Conservation (phyloP, 2,329 filamentous ascomycete genomes). For the Fusarium bulbicola region DNA sequence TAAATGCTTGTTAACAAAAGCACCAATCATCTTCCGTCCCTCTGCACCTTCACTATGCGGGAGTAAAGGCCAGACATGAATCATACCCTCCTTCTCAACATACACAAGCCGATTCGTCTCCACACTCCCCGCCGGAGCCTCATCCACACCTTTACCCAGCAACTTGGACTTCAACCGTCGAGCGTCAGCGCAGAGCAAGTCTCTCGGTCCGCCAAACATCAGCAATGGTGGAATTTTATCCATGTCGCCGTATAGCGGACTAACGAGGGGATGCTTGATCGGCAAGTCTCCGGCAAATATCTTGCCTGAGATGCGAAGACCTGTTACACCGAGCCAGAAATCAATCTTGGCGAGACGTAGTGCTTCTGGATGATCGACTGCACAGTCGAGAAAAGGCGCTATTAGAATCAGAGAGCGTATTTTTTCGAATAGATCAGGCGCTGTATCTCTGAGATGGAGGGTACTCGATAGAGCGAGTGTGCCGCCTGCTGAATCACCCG, state of each 20-base stretch:
- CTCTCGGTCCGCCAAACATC: neutral
- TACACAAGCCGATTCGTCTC: neutral
- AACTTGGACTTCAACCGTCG: conserved; percentile 4
- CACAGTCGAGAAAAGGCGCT: neutral
- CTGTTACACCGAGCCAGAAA: neutral
- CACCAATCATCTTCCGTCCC: neutral
- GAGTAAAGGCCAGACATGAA: conserved; percentile 4
- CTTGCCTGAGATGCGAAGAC: neutral
- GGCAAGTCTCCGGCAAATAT: neutral
- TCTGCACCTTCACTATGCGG: neutral
- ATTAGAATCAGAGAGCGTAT: neutral
- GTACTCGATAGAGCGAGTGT: neutral
- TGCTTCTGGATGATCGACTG: neutral
- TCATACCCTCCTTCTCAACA: neutral
- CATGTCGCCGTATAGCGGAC: neutral
- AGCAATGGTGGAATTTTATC: neutral
- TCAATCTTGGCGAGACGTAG: neutral
- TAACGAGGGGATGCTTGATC: neutral
- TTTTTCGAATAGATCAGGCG: neutral
- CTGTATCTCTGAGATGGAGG: neutral
- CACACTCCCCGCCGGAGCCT: neutral
- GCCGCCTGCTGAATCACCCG: neutral
- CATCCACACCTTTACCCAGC: neutral
- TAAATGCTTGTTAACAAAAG: neutral
- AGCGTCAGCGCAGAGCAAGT: neutral